Base-by-base conservation (phyloP, 164 flowering plant species). In the Annona squamosa region DNA sequence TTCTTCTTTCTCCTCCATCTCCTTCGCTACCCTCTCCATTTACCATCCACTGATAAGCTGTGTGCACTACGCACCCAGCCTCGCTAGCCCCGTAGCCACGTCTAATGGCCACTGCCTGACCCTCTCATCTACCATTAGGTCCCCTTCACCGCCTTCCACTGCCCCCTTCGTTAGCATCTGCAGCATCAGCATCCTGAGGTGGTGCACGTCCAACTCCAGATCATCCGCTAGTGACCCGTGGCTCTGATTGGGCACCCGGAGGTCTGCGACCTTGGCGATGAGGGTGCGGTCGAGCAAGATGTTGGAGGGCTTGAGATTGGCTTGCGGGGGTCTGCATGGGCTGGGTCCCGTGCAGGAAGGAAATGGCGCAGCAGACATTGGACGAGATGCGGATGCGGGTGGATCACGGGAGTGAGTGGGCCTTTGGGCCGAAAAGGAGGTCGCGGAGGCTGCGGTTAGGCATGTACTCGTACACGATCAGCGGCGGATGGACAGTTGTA, bases 21-120 rank as follows among this genome's bases (percentile, higher is more conserved):
- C 83, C 65, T 73, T 77, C 75, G 69, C 74, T 18, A 82, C 80
- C 9, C 18, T 48, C 46, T 46, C 69, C 48, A 76, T 79, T 17
- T 44, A 13, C 73, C 44, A 73, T 26, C 37, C 37, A 72, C 18
- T 70, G 44, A 37, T 59, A 17, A 42, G 63, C 0, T 81, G 73
- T 70, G 77, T 43, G 64, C 97, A 90, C 72, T 69, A 75, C 75
- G 75, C 65, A 0, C 87, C 93, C 19, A 87, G 68, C 26, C 65
- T 26, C 4, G 72, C 84, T 46, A 90, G 70, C 76, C 82, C 84
- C 73, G 70, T 69, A 0, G 87, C 91, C 84, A 90, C 73, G 41
- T 86, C 88, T 79, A 76, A 46, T 13, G 93, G 91, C 94, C 97
- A 90, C 12, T 78, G 73, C 63, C 89, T 90, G 0, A 82, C 90